Evolutionary conservation across 805 yeast species (phyloP), one percentile per base, ranked within the genome.

Genomic region (Starmerella riodocensis): DNA sequence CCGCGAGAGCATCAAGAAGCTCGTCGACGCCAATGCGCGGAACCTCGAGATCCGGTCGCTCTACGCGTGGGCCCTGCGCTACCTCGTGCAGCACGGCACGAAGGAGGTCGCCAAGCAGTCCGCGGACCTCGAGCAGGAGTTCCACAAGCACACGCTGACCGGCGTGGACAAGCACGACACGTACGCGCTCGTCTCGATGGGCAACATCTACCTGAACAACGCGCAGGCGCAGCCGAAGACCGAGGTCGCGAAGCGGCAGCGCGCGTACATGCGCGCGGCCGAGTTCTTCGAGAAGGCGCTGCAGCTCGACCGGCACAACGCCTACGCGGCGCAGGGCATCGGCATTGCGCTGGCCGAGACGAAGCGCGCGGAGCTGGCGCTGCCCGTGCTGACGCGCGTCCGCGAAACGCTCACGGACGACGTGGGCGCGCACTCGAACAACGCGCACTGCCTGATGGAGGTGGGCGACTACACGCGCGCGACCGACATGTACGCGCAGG

Each of bases 241-340:
- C 22, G 41, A 32, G 17, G 56, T 61, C 20, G 74, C 74, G 22
- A 80, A 75, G 57, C 70, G 71, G 46, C 74, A 74, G 49, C 80
- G 78, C 48, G 78, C 84, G 40, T 88, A 79, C 56, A 66, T 78
- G 32, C 74, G 94, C 59, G 95, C 95, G n/a, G 79, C 86, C 12
- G 96, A 88, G 60, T 66, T 91, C 43, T 88, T 75, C 58, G 81
- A 84, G 53, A 91, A 91, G 61, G 95, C 84, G 1, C 63, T 91
- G 39, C 76, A 80, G 36, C 61, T 85, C 22, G 97, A 91, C 61
- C 74, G 86, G 2, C 67, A 70, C 49, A 83, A 88, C 56, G 88
- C 86, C 1, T 91, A 78, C 63, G 99, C 98, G 4, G 97, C 98
- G 1, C 98, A 91, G 60, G 99, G 99, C 40, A 69, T 91, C 46